phyloP scores from a whole-genome alignment of 2,329 filamentous ascomycete genomes.

The Sporothrix protearum region DNA sequence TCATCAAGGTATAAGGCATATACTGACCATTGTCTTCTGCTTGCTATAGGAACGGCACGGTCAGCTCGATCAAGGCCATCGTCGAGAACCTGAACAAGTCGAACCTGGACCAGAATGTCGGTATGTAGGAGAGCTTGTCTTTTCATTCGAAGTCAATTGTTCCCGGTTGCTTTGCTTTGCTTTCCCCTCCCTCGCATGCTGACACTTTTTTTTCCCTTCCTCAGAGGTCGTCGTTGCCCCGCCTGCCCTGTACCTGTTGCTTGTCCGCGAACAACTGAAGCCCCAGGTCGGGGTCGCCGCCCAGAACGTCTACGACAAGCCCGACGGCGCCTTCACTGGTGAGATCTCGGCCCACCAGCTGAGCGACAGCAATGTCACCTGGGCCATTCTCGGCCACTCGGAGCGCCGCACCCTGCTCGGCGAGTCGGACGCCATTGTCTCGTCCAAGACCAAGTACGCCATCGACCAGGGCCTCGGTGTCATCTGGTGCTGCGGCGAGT shows the following conservation, averaged over 20 bases:
- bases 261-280: slow-evolving; percentile 75
- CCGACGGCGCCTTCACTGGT: slow-evolving; percentile 93
- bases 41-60: slow-evolving; percentile 77
- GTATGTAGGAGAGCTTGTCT: slow-evolving; percentile 46
- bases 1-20: not conserved
- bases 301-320: slow-evolving; percentile 97
- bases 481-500: slow-evolving; percentile 97
- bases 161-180: not conserved
- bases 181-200: not conserved
- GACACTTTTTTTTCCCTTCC: slow-evolving; percentile 17
- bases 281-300: slow-evolving; percentile 78
- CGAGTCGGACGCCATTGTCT: slow-evolving; percentile 81
- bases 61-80: slow-evolving; percentile 85
- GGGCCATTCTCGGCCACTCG: slow-evolving; percentile 90
- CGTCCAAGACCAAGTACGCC: slow-evolving; percentile 91
- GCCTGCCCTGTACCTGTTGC: slow-evolving; percentile 83
- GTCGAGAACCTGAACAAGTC: slow-evolving; percentile 84
- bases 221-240: slow-evolving; percentile 95
- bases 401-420: slow-evolving; percentile 87
- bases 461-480: slow-evolving; percentile 82
- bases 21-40: slow-evolving; percentile 22
- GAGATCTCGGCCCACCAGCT: slow-evolving; percentile 93
- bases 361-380: slow-evolving; percentile 81
- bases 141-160: slow-evolving; percentile 2
- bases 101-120: slow-evolving; percentile 69